Conservation (phyloP, 2,329 filamentous ascomycete genomes). For the Colletotrichum sp. region DNA sequence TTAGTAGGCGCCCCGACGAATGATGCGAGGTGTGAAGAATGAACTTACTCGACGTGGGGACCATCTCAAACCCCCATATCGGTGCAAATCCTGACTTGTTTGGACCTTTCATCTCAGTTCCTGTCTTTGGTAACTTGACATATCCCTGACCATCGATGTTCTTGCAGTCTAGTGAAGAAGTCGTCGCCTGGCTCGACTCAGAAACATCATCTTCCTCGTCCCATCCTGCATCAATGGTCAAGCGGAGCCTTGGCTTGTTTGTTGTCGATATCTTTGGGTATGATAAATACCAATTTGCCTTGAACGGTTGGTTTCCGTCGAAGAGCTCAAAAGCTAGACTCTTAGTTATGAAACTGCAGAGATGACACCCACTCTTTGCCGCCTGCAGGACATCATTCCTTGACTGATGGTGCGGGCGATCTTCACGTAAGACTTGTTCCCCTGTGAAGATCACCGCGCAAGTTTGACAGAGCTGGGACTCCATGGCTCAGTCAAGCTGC, state of each 20-base stretch:
- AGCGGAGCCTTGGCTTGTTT: background rate
- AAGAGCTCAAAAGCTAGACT: background rate
- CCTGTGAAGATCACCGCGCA: background rate
- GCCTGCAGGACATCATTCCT: background rate
- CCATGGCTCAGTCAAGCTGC: background rate
- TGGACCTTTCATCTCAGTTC: background rate
- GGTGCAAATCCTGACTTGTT: background rate
- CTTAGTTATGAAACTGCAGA: background rate
- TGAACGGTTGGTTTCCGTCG: background rate
- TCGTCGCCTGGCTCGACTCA: background rate
- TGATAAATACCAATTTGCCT: background rate
- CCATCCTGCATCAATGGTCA: background rate
- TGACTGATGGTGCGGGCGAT: background rate
- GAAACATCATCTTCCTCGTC: background rate
- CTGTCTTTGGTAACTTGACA: background rate
- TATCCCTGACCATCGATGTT: background rate
- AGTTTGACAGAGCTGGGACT: background rate
- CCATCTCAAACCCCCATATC: background rate
- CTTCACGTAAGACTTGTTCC: background rate
- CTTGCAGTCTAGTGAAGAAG: background rate
- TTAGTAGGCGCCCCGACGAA: background rate
- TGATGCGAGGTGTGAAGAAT: background rate
- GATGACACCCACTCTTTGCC: background rate
- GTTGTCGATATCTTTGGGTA: background rate
- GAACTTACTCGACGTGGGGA: background rate